Percentiles rank a stretch among this genome's conserved stretches.
Evolutionary conservation across 202 grass and related monocot species (phyloP).

Genomic region (Panicum hallii): DNA sequence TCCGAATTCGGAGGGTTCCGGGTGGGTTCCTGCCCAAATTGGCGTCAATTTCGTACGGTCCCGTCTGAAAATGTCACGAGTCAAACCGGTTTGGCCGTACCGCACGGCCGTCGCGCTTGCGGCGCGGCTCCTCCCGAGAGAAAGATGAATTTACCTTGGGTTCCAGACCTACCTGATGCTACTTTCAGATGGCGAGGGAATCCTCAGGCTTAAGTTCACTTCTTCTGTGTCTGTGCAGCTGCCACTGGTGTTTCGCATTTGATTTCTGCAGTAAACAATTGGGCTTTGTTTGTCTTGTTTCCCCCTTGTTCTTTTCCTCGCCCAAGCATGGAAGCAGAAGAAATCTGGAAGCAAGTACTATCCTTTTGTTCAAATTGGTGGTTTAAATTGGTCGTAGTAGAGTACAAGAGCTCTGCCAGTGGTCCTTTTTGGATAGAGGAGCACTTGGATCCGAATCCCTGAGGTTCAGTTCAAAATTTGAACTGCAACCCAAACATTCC

Average conservation of each 20-base stretch:
- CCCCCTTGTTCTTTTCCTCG: conserved; percentile 17
- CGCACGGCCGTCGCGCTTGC: not conserved
- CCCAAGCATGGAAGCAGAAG: conserved; percentile 13
- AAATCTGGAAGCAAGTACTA: not conserved
- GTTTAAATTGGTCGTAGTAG: not conserved
- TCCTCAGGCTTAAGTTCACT: not conserved
- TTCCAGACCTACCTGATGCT: not conserved
- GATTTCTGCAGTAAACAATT: not conserved
- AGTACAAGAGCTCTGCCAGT: not conserved
- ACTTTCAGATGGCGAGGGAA: not conserved
- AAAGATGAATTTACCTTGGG: not conserved
- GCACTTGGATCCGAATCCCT: conserved; percentile 9
- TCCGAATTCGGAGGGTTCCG: not conserved
- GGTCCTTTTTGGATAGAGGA: not conserved
- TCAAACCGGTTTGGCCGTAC: not conserved
- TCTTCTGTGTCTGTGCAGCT: not conserved
- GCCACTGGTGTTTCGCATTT: conserved; percentile 8
- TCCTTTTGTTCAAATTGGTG: conserved; percentile 27
- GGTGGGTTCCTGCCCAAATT: conserved; percentile 1
- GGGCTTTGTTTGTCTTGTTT: conserved; percentile 13
- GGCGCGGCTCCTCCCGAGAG: not conserved
- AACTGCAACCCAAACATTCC: not conserved
- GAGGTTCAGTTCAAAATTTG: conserved; percentile 4
- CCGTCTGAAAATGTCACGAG: not conserved
- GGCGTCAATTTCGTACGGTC: not conserved